Base-by-base conservation (phyloP, 805 yeast genomes). In the Starmerella powellii region DNA sequence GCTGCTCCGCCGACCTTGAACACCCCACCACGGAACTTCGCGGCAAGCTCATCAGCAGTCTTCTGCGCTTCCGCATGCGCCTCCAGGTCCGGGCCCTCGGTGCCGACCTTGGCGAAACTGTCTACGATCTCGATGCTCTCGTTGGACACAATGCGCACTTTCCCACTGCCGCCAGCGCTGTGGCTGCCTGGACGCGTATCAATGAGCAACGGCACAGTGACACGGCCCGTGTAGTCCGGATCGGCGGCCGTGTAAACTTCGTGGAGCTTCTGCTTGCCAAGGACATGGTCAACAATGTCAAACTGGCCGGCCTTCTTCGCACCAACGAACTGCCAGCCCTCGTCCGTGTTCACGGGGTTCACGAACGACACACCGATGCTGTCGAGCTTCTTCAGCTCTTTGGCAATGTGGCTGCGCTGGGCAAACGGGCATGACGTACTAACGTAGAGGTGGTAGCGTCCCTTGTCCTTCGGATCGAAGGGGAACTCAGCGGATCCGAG, bases 361-460 rank as follows among this genome's bases (percentile, higher is more conserved):
- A 85, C 95, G 31, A 83, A 80, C 13, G 86, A 74, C 20, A 65
- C 52, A 34, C 60, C 55, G 42, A 66, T 68, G 17, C 60, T 51
- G 12, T 66, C 61, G 35, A 80, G 60, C 0, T 94, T 93, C 63
- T 84, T 83, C 48, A 86, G 65, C 6, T 70, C 61, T 40, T 94
- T 63, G 3, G 79, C 71, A 41, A 85, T 76, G 45, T 85, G 66
- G 0, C 87, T 74, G 44, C 96, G 70, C 57, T 84, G 93, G 1
- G 96, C 96, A 83, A 95, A 87, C 2, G 97, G 97, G 62, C 97
- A 87, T 3, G 94, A 94, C 37, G 68, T 65, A 1, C 86, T 78
- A 12, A 85, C 88, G 55, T 80, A 86, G 42, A 86, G 69, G 62
- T 85, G 94, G 59, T 87, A 87, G 55, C 97, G 72, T 45, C 74